Conservation (phyloP, 2,329 filamentous ascomycete genomes). For the Graphiopsis chlorocephala region DNA sequence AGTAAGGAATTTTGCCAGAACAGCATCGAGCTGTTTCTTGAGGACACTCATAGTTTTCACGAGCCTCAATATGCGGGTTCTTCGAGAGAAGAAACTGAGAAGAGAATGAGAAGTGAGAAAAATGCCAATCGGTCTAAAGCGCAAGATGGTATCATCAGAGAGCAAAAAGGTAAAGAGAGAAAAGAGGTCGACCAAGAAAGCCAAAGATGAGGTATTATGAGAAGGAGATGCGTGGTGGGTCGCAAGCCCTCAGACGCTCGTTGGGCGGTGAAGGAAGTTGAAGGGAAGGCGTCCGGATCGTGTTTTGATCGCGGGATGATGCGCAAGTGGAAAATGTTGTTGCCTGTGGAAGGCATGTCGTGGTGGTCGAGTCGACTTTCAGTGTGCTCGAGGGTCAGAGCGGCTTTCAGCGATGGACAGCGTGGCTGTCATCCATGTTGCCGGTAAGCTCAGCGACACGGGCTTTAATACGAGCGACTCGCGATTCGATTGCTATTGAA, state of each 20-base stretch:
- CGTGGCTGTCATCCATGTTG: constrained; percentile 26
- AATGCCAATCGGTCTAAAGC: not conserved
- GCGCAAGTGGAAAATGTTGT: not conserved
- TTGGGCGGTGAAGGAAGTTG: not conserved
- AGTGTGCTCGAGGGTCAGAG: not conserved
- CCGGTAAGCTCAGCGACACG: constrained; percentile 86
- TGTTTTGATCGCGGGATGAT: not conserved
- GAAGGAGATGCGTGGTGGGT: not conserved
- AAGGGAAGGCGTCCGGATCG: not conserved
- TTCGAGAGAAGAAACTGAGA: not conserved
- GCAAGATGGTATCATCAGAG: constrained; percentile 11
- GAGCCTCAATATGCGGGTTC: not conserved
- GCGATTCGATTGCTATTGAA: constrained; percentile 81
- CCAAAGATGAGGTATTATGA: not conserved
- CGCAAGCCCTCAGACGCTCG: not conserved
- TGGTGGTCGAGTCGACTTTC: not conserved
- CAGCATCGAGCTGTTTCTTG: not conserved
- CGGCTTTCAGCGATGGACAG: not conserved
- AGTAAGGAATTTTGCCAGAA: not conserved
- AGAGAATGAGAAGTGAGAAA: not conserved
- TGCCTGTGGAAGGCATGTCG: not conserved
- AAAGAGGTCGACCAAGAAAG: not conserved
- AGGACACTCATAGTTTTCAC: not conserved
- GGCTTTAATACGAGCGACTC: constrained; percentile 95
- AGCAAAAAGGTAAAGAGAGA: not conserved